Base-by-base conservation (phyloP, 2,329 filamentous ascomycete genomes). In the Colletotrichum gloeosporioides region DNA sequence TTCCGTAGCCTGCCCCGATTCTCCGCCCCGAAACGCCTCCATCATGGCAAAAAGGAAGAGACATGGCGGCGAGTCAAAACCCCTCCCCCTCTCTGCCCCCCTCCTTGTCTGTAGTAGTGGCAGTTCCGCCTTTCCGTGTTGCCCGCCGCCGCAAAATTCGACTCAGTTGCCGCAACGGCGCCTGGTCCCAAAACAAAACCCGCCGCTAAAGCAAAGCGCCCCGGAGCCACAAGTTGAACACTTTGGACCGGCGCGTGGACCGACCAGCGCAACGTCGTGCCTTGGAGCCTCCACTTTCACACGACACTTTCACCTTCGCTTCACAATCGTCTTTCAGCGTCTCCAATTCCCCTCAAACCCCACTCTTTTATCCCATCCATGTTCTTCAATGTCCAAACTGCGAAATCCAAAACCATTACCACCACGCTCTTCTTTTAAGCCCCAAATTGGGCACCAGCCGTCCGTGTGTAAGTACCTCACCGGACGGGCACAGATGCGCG, bases 101-200 rank as follows among this genome's bases (percentile, higher is more conserved):
- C 39, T 44, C 18, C 39, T 44, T 44, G 39, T 44, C 18, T 44
- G 39, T 44, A 44, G 39, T 44, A 44, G 39, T 44, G 39, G 18
- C 39, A 44, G 31, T 59, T 71, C 53, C 61, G 49, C 61, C 69
- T 31, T 67, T 66, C 62, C 62, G 73, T 55, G 39, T 44, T 44
- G 39, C 39, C 39, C 22, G 55, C 55, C 34, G 69, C 69, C 62
- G 73, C 62, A 44, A 44, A 44, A 25, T 62, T 25, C 69, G 62
- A 72, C 22, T 55, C 62, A 65, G 67, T 57, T 65, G 73, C 69
- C 73, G 73, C 53, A 75, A 75, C 73, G 73, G 73, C 69, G 73
- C 36, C 68, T 72, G 55, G 29, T 44, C 34, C 61, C 36, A 66
- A 69, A 70, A 57, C 34, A 34, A 67, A 73, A 62, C 39, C 69